A percentile compares a stretch with the other conserved stretches of the same genome.
Evolutionary conservation across 176 grass and related monocot genomes (phyloP).

Genomic region (Poa pratensis): DNA sequence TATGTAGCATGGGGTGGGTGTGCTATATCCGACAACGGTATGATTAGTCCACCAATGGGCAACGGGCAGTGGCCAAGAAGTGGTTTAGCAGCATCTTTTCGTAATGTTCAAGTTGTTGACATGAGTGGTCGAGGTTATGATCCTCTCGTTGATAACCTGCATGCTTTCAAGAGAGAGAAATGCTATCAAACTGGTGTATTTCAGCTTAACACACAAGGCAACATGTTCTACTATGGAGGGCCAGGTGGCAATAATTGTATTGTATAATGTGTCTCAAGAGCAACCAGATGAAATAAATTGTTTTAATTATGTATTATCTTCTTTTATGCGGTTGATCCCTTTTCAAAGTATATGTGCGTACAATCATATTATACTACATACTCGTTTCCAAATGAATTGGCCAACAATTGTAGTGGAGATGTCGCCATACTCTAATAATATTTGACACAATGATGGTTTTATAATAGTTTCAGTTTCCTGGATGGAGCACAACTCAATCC

Average conservation of each 20-base stretch:
- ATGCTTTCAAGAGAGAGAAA: neutral
- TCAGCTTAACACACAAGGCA: neutral
- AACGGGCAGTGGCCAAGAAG: conserved; percentile 16
- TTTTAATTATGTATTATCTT: too few relatives aligned
- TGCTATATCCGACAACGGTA: neutral
- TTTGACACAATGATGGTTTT: too few relatives aligned
- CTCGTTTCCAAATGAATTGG: too few relatives aligned
- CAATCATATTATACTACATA: too few relatives aligned
- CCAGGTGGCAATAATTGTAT: neutral
- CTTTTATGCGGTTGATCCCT: too few relatives aligned
- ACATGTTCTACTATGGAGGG: conserved; percentile 35
- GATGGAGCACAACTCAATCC: too few relatives aligned
- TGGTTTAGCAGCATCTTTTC: neutral
- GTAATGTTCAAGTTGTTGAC: neutral
- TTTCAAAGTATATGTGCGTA: too few relatives aligned
- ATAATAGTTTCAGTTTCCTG: too few relatives aligned
- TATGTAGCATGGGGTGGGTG: neutral
- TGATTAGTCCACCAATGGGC: conserved; percentile 4
- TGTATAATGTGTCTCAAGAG: too few relatives aligned
- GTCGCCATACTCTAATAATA: too few relatives aligned
- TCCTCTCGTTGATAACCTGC: neutral
- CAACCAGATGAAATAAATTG: too few relatives aligned
- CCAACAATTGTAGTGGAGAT: too few relatives aligned
- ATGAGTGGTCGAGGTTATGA: neutral
- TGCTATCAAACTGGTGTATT: conserved; percentile 16